A percentile compares a stretch with the other conserved stretches of the same genome.
Conservation (phyloP, 306 rosid species). For the Calophaca sinica region DNA sequence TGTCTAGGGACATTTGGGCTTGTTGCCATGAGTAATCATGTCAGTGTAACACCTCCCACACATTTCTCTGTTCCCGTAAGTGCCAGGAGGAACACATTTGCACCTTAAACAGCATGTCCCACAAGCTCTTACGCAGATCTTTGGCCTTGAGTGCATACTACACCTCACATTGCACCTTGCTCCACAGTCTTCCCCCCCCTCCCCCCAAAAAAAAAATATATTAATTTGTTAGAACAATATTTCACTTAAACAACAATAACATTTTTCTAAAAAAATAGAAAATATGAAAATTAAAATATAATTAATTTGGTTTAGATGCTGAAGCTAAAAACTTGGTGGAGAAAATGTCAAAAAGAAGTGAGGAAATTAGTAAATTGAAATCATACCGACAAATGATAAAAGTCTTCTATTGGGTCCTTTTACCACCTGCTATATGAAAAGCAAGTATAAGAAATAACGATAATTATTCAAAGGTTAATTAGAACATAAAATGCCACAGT, state of each 20-base stretch:
- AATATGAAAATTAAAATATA: not conserved
- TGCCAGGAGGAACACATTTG: conserved; percentile 63
- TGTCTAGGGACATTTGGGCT: conserved; percentile 52
- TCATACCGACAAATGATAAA: conserved; percentile 51
- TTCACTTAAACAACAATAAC: not conserved
- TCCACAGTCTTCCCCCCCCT: conserved; percentile 46
- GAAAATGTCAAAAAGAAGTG: not conserved
- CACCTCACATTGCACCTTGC: conserved; percentile 46
- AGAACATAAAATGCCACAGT: not conserved
- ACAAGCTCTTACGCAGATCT: conserved; percentile 50
- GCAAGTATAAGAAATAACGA: not conserved
- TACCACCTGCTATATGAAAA: conserved; percentile 44
- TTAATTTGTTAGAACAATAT: not conserved
- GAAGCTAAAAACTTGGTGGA: not conserved
- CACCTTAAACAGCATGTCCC: conserved; percentile 58
- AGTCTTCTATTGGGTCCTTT: conserved; percentile 55
- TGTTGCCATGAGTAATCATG: conserved; percentile 58
- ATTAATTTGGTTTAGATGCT: not conserved
- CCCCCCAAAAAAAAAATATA: not conserved
- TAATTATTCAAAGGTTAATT: not conserved
- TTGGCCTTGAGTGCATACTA: conserved; percentile 52
- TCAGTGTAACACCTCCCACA: conserved; percentile 58
- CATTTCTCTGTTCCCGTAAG: conserved; percentile 53
- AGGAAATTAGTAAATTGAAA: conserved; percentile 7
- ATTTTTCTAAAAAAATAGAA: not conserved